phyloP scores from a whole-genome alignment of 2,329 filamentous ascomycete genomes.

The Aphanoascus verrucosus region DNA sequence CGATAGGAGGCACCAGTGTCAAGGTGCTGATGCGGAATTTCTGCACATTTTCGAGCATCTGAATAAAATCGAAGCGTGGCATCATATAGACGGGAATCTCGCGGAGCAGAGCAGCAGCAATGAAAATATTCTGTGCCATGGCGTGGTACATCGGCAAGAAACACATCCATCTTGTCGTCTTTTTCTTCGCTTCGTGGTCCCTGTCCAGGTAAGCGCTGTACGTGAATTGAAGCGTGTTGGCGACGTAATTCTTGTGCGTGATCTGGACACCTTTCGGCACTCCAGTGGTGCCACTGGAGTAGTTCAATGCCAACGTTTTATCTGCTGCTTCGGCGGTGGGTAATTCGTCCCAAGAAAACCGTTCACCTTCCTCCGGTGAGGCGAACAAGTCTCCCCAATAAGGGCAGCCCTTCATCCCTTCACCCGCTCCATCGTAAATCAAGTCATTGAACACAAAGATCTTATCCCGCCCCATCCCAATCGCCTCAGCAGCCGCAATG shows the following conservation, averaged over 20 bases:
- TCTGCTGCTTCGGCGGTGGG: conserved; percentile 18
- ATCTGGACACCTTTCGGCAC: conserved; percentile 77
- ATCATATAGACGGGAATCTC: conserved; percentile 66
- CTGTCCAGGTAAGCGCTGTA: conserved; percentile 39
- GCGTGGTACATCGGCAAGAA: conserved; percentile 71
- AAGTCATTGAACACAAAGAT: conserved; percentile 58
- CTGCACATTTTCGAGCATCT: conserved; percentile 59
- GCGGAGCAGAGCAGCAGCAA: conserved; percentile 47
- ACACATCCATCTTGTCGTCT: conserved; percentile 44
- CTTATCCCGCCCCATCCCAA: conserved; percentile 43
- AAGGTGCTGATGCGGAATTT: conserved; percentile 58
- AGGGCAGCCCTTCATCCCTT: conserved; percentile 34
- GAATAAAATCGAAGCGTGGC: conserved; percentile 62
- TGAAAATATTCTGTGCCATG: conserved; percentile 60
- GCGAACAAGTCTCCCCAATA: conserved; percentile 57
- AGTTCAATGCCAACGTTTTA: conserved; percentile 61
- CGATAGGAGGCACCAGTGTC: conserved; percentile 61
- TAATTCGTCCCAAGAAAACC: conserved; percentile 53
- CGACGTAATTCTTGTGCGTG: conserved; percentile 63
- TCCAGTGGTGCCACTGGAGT: conserved; percentile 63
- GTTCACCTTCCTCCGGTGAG: conserved; percentile 40
- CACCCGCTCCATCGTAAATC: conserved; percentile 35
- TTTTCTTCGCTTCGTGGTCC: conserved; percentile 38
- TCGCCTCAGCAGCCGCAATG: conserved; percentile 52
- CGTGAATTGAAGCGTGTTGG: conserved; percentile 56